Percentiles rank a stretch among this genome's conserved stretches.
Evolutionary conservation across 345 rosid genomes (phyloP).

Genomic region (Corymbia maculata): DNA sequence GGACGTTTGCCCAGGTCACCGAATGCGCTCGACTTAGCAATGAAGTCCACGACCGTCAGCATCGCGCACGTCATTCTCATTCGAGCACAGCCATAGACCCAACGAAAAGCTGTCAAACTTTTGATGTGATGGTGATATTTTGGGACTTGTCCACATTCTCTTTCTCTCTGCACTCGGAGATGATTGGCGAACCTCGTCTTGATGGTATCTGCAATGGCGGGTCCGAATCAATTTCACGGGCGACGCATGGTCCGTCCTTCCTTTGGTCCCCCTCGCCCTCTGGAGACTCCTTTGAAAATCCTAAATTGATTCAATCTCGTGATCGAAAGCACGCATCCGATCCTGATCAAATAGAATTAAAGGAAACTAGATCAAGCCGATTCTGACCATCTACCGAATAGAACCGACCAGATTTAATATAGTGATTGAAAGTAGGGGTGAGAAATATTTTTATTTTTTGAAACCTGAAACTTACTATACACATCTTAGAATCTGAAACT

Average conservation of each 20-base stretch:
- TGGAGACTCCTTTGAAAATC: background rate
- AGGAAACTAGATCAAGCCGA: background rate
- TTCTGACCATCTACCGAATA: fast-evolving
- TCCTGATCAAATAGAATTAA: background rate
- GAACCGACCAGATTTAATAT: background rate
- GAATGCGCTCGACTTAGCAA: background rate
- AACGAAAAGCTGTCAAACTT: too few species aligned
- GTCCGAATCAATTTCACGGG: background rate
- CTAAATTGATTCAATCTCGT: background rate
- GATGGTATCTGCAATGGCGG: background rate
- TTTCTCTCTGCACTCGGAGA: background rate
- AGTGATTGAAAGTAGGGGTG: background rate
- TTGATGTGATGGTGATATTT: background rate
- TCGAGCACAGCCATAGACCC: background rate
- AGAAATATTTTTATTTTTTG: too few species aligned
- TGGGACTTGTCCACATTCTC: background rate
- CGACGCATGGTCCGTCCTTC: background rate
- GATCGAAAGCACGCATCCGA: too few species aligned
- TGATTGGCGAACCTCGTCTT: background rate
- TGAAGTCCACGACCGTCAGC: background rate
- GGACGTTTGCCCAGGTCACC: background rate
- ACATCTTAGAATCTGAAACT: too few species aligned
- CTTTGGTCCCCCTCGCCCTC: background rate
- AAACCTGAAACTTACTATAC: too few species aligned
- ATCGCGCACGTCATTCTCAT: background rate